Percentiles rank a stretch among this genome's conserved stretches.
Evolutionary conservation across 768 basidiomycete genomes (phyloP).

Genomic region (Mycena belliarum): DNA sequence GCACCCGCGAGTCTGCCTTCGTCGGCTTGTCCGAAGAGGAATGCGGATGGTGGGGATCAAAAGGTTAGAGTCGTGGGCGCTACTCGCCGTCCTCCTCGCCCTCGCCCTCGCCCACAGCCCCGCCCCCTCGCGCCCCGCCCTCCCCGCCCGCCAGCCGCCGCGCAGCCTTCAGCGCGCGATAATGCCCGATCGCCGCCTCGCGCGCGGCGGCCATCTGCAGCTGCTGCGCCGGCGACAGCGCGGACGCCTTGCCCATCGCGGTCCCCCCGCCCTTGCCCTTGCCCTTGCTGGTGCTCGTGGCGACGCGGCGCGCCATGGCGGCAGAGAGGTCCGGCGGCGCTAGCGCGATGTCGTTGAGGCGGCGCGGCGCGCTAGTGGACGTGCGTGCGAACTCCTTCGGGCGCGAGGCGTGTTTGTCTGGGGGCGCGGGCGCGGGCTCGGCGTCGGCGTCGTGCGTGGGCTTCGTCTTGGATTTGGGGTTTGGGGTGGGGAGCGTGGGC

Average conservation of each 20-base stretch:
- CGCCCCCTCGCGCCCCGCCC: not conserved
- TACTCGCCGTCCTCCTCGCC: too few relatives aligned
- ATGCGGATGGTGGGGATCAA: too few relatives aligned
- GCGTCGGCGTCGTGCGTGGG: conserved; percentile 24
- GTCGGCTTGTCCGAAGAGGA: too few relatives aligned
- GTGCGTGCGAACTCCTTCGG: conserved; percentile 30
- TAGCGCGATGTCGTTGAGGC: conserved; percentile 70
- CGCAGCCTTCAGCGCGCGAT: not conserved
- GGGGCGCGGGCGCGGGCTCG: conserved; percentile 11
- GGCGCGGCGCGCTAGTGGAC: conserved; percentile 44
- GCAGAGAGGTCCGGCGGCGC: conserved; percentile 69
- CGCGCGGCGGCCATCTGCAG: conserved; percentile 77
- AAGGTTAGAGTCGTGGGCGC: too few relatives aligned
- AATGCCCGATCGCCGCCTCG: conserved; percentile 60
- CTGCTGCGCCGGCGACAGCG: conserved; percentile 75
- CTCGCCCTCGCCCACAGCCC: not conserved
- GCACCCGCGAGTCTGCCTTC: too few relatives aligned
- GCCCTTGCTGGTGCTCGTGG: not conserved
- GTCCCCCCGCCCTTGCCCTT: conserved; percentile 20
- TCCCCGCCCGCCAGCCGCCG: not conserved
- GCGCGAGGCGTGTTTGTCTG: conserved; percentile 20
- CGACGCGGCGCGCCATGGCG: conserved; percentile 51
- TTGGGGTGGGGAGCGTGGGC: not conserved
- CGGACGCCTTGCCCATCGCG: conserved; percentile 10
- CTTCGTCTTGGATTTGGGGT: conserved; percentile 18